phyloP scores from a whole-genome alignment of 176 grass and related monocot genomes.

The Dendrocalamus sinicus region DNA sequence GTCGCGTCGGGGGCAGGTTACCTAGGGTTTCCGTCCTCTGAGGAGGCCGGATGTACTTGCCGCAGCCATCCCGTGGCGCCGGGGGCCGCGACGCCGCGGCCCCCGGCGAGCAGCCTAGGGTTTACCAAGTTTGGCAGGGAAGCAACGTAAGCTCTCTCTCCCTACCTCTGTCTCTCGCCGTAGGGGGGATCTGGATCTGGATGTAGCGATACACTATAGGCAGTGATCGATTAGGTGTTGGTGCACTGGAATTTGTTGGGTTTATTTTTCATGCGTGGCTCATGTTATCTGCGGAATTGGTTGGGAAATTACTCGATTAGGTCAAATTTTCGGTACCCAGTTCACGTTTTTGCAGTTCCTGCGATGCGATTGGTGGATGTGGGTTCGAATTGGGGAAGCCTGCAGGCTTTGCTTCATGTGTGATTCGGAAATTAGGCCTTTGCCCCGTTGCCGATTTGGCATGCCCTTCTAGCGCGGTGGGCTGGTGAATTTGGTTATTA shows the following conservation, averaged over 20 bases:
- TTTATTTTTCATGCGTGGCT: background rate
- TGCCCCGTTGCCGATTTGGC: background rate
- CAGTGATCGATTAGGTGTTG: background rate
- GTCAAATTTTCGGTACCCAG: background rate
- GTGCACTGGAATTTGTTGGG: background rate
- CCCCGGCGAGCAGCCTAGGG: constrained; percentile 68
- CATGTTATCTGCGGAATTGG: background rate
- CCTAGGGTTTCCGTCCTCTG: constrained; percentile 29
- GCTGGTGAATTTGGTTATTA: background rate
- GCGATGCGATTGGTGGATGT: background rate
- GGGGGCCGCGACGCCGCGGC: constrained; percentile 7
- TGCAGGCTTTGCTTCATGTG: background rate
- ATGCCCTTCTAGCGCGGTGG: background rate
- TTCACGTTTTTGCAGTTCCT: background rate
- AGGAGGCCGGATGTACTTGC: constrained; percentile 62
- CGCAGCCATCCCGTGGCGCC: constrained; percentile 42
- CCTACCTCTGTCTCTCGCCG: background rate
- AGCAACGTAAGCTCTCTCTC: constrained; percentile 78
- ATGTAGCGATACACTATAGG: background rate
- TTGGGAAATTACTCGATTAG: background rate
- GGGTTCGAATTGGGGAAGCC: background rate
- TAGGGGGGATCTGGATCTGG: constrained; percentile 42
- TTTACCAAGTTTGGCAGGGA: constrained; percentile 90
- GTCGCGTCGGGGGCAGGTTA: background rate
- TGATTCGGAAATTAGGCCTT: background rate